Conservation (phyloP, 345 rosid genomes). For the Salix purpurea region DNA sequence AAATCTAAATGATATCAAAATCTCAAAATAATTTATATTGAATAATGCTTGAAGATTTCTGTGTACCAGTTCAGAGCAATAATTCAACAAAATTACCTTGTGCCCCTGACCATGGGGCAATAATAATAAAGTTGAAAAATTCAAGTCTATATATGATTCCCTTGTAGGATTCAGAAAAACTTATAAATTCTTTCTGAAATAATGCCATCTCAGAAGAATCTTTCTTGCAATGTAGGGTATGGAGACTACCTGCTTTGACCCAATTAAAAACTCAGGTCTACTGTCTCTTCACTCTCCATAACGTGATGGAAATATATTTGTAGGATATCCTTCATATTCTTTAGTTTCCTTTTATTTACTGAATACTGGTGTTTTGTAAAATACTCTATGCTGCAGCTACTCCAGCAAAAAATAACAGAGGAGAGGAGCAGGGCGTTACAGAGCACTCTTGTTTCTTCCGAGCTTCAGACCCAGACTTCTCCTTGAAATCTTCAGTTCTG, state of each 20-base stretch:
- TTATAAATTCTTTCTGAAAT: not conserved
- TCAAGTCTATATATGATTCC: not conserved
- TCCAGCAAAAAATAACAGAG: not conserved
- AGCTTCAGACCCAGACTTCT: not conserved
- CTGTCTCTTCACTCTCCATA: not conserved
- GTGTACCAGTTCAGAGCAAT: not conserved
- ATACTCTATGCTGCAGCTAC: not conserved
- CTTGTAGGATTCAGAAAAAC: not conserved
- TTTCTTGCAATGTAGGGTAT: not conserved
- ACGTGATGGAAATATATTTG: not conserved
- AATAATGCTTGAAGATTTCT: not conserved
- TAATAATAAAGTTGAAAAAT: not conserved
- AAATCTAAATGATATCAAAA: not conserved
- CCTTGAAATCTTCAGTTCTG: not conserved
- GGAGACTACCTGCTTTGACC: not conserved
- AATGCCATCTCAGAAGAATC: not conserved
- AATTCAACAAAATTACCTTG: not conserved
- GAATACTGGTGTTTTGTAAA: not conserved
- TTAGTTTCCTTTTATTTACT: not conserved
- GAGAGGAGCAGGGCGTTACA: not conserved
- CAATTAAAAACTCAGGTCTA: not conserved
- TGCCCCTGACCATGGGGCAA: not conserved
- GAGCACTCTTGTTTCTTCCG: not conserved
- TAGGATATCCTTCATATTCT: not conserved
- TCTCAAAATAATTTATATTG: not conserved